Evolutionary conservation across 192 early-diverging fungal genomes (phyloP).

Genomic region (Coemansia erecta): DNA sequence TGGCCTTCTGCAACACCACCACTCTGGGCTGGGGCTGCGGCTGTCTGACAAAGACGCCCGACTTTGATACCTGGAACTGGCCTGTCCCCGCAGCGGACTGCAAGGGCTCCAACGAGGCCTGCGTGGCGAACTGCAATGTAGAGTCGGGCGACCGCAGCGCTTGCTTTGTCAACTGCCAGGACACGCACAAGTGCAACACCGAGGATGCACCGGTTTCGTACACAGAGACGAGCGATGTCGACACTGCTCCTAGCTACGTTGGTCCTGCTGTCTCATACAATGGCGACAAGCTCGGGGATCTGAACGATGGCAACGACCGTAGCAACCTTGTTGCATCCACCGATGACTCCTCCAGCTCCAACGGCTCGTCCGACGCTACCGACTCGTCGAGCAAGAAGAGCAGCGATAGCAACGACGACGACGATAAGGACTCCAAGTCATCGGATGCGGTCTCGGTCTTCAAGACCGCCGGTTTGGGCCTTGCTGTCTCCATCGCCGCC

Average conservation of each 20-base stretch:
- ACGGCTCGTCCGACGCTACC: not conserved
- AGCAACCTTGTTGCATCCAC: slow-evolving; percentile 1
- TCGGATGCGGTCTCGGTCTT: slow-evolving; percentile 6
- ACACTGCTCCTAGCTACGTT: slow-evolving; percentile 28
- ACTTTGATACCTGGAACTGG: slow-evolving; percentile 51
- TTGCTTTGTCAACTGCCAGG: slow-evolving; percentile 39
- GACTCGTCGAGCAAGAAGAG: not conserved
- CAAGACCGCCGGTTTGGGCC: slow-evolving; percentile 15
- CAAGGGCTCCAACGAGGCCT: slow-evolving; percentile 31
- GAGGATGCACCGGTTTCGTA: slow-evolving; percentile 51
- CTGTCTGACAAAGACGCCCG: slow-evolving; percentile 44
- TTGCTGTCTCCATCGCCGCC: slow-evolving; percentile 8
- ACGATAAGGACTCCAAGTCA: slow-evolving; percentile 1
- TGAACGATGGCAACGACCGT: slow-evolving; percentile 53
- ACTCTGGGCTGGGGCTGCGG: slow-evolving; percentile 60
- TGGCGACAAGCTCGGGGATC: slow-evolving; percentile 41
- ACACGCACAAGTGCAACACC: slow-evolving; percentile 48
- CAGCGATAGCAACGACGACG: not conserved
- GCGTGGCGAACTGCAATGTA: slow-evolving; percentile 36
- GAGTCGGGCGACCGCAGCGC: slow-evolving; percentile 17
- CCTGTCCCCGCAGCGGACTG: slow-evolving; percentile 53
- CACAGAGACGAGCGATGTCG: slow-evolving; percentile 22
- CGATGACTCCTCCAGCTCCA: too few species aligned
- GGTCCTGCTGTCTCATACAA: slow-evolving; percentile 52
- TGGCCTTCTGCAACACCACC: slow-evolving; percentile 56